Percentiles rank a stretch among this genome's conserved stretches.
Evolutionary conservation across 2,329 filamentous ascomycete genomes (phyloP).

Genomic region (Fusarium chaquense): DNA sequence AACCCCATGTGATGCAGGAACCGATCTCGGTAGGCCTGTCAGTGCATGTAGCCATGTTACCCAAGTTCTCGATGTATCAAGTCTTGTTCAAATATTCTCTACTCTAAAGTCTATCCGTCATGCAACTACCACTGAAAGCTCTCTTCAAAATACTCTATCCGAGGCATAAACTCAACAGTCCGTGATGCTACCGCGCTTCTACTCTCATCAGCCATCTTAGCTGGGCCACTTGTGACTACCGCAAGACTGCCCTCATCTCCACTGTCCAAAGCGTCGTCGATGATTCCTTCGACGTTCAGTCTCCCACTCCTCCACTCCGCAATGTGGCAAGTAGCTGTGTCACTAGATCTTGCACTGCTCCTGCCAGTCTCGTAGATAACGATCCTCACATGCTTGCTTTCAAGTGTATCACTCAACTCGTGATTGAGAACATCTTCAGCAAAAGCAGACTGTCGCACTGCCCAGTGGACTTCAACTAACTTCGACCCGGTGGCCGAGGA

Average conservation of each 20-base stretch:
- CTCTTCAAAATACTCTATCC: constrained; percentile 23
- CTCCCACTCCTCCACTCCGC: background rate
- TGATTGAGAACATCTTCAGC: background rate
- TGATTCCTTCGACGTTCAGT: background rate
- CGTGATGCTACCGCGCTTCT: background rate
- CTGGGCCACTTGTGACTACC: constrained; percentile 19
- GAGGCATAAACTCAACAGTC: background rate
- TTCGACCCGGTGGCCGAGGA: rapidly evolving
- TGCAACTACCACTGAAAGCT: constrained; percentile 15
- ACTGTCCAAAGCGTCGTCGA: background rate
- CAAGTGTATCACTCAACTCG: background rate
- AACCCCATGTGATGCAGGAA: background rate
- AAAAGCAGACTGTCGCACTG: constrained; percentile 10
- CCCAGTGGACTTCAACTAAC: constrained; percentile 10
- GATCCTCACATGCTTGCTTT: background rate
- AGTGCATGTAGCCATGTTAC: background rate
- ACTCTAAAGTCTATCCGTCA: background rate
- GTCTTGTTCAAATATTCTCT: background rate
- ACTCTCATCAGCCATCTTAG: constrained; percentile 25
- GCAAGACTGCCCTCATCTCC: background rate
- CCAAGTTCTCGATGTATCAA: background rate
- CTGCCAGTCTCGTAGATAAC: background rate
- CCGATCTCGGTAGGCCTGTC: background rate
- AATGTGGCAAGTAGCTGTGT: background rate
- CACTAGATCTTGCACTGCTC: background rate